Base-by-base conservation (phyloP, 192 early-diverging fungal species). In the Coemansia sp. region DNA sequence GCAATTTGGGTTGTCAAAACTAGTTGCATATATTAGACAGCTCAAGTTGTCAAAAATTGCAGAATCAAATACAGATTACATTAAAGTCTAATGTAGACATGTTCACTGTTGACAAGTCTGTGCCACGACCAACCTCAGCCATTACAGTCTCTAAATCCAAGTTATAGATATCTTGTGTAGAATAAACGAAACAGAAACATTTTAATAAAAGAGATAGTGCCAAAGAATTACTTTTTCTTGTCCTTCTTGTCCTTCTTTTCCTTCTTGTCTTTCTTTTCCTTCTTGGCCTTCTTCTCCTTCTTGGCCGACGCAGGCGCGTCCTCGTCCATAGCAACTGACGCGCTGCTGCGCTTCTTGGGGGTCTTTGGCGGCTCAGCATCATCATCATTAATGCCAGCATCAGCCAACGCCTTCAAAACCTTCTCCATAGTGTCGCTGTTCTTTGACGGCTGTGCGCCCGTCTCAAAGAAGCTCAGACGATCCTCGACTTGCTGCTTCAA, bases 401-500 rank as follows among this genome's bases (percentile, higher is more conserved):
- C 85, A 24, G 86, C 88, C 57, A 90, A 77, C 37, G 71, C 83
- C 63, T 85, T 83, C 15, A 87, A 84, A 32, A 89, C 90, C 71
- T 88, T 87, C 84, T 93, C 87, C 95, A 98, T 97, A 21, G 93
- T 92, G 58, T 96, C 95, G 57, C 89, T 81, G 84, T 96, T 98
- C 88, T 93, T 94, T 25, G 88, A 81, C 14, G 95, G 94, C 66
- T 75, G 72, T 1, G 88, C 85, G 52, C 94, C 94, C 39, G 88
- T 85, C 78, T 99, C 96, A 76, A 94, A 98, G 81, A 99, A 98
- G 60, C 83, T 82, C 29, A 99, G 75, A 56, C 97, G 90, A 76
- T 95, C 94, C 82, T 99, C 97, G 11, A 99, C 94, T 84, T 99
- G 96, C 57, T 89, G 84, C 72, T 90, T 86, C 76, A 98, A 82